Base-by-base conservation (phyloP, 2,329 filamentous ascomycete species). In the Zalaria obscura region DNA sequence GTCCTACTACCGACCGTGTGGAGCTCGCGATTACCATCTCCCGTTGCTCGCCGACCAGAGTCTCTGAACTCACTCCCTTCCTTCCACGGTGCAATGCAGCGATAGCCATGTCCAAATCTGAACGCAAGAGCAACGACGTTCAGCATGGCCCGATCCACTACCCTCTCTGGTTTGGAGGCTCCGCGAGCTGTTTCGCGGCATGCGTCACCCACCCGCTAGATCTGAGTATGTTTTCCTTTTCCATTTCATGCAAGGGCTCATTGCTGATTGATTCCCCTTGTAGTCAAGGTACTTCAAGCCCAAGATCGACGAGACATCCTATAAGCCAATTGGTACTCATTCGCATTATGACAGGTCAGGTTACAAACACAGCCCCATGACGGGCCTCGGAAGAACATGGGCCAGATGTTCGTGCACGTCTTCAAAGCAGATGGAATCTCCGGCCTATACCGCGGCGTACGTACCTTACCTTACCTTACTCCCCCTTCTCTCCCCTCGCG, bases 171-270 rank as follows among this genome's bases (percentile, higher is more conserved):
- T 96, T 98, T 61, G 91, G 91, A 48, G 91, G 91, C 42, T 94
- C 85, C 59, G 87, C 89, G 39, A 91, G 84, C 57, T 93, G 85
- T 59, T 80, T 91, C 69, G 89, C 89, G 32, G 88, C 89, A 36
- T 80, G 78, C 52, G 83, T 94, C 38, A 96, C 89, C 27, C 89
- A 96, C 70, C 89, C 89, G 39, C 69, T 96, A 57, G 88, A 95
- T 73, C 71, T 95, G 49, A 76, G 86, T 93, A 73, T 62, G 80
- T 68, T 46, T 36, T 18, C 6, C 26, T 28, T 39, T 26, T 18
- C 18, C 18, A 18, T 18, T 2, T 18, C 18, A 18, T 18, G 18
- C 18, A 18, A 18, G 18, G 18, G 18, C 18, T 18, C 5, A 10
- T 40, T 40, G 4, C 29, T 25, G 27, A 4, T 27, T 6, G 27